Evolutionary conservation across 169 alveolate species (phyloP), one percentile per base, ranked within the genome.

Genomic region (Plasmodium knowlesi): DNA sequence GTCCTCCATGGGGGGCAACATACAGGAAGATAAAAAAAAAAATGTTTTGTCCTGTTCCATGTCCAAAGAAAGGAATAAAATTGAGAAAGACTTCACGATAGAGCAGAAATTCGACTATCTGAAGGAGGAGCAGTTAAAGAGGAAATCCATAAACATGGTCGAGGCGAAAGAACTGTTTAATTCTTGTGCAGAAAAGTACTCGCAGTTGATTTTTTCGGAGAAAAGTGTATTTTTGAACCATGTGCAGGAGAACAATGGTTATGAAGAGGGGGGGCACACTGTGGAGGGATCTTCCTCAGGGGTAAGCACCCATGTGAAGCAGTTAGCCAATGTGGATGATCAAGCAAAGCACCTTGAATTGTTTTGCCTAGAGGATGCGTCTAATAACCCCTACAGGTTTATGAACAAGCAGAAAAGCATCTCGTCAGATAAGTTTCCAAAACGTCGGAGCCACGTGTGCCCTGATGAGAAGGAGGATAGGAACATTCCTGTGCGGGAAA

Each of bases 1-100:
- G n/a, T 82, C 22, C 43, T 70, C 71, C 10, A 4, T 12, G 50
- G 9, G 41, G 70, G 22, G 3, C 25, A 10, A 14, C 34, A 14
- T 32, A 74, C 83, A 84, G 28, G 71, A 22, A 1, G 43, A 74
- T 32, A 74, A 84, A 46, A 84, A 84, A 46, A 84, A 84, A 16
- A 72, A 25, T 28, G 14, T 14, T 5, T 4, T 50, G 30, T 19
- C 67, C 4, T 57, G 70, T 84, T 50, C 93, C 25, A 57, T 16
- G 19, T 50, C 54, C 14, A 71, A 41, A 14, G 74, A 28, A 30
- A 50, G 37, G 61, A 57, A 72, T 37, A 16, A 83, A 9, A 61
- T 5, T 61, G 41, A 16, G 12, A 82, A 54, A 12, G 25, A 19
- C 30, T 16, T 30, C 70, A 30, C 70, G 10, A 57, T 0, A 0